A percentile compares a stretch with the other conserved stretches of the same genome.
Evolutionary conservation across 768 basidiomycete genomes (phyloP).

Genomic region (Lactifluus pinguis): DNA sequence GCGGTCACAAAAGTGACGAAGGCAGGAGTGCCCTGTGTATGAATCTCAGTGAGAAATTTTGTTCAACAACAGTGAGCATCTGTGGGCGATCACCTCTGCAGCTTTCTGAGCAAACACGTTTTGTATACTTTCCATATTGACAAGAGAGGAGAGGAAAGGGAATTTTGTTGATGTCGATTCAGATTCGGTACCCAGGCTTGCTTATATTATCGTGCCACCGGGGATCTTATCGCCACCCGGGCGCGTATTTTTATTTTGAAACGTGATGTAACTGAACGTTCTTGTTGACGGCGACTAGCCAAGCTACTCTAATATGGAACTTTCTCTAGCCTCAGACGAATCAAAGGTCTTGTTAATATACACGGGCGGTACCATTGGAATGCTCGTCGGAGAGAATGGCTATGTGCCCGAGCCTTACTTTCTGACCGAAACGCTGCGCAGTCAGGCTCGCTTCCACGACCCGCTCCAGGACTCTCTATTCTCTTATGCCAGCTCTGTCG

Average conservation of each 20-base stretch:
- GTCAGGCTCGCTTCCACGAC: constrained; percentile 87
- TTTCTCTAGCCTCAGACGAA: constrained; percentile 47
- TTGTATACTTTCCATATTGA: constrained; percentile 58
- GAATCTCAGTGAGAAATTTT: constrained; percentile 3
- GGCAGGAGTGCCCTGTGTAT: constrained; percentile 44
- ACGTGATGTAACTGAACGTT: neutral
- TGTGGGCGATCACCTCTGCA: constrained; percentile 33
- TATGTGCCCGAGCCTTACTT: constrained; percentile 85
- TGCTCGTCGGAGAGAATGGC: constrained; percentile 68
- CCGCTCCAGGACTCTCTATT: constrained; percentile 81
- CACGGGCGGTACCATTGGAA: constrained; percentile 87
- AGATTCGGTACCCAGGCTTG: neutral
- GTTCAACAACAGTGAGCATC: neutral
- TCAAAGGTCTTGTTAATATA: constrained; percentile 81
- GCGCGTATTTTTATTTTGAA: neutral
- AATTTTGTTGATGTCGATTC: neutral
- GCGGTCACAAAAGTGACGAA: constrained; percentile 91
- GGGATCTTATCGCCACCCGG: neutral
- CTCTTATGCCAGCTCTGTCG: constrained; percentile 68
- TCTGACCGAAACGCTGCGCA: constrained; percentile 72
- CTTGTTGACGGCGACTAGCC: neutral
- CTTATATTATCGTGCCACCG: neutral
- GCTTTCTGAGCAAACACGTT: constrained; percentile 62
- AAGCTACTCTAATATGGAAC: constrained; percentile 33
- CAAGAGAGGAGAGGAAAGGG: neutral